Percentiles rank a stretch among this genome's conserved stretches.
Evolutionary conservation across 306 rosid genomes (phyloP).

Genomic region (Inga oerstediana): DNA sequence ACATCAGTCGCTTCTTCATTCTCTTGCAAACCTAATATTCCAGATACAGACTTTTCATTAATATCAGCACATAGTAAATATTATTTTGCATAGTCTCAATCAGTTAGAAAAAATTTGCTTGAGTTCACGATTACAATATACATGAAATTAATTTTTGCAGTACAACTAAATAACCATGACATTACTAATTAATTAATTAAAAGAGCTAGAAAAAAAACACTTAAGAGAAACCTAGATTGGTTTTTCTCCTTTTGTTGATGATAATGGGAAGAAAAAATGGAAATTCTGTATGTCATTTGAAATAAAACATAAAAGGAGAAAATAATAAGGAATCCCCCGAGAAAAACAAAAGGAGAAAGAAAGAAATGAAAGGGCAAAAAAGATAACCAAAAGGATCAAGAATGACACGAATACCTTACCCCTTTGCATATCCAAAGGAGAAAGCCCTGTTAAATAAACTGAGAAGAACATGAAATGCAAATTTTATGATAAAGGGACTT

Average conservation of each 20-base stretch:
- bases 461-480: not conserved
- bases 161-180: not conserved
- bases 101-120: not conserved
- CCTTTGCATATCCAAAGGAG: not conserved
- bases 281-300: not conserved
- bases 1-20: conserved; percentile 49
- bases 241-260: not conserved
- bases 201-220: conserved; percentile 16
- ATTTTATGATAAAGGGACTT: not conserved
- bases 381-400: not conserved
- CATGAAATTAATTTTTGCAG: conserved; percentile 4
- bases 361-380: not conserved
- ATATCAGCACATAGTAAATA: conserved; percentile 10
- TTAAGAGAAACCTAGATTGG: conserved; percentile 1
- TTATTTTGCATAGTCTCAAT: not conserved
- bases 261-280: not conserved
- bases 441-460: not conserved
- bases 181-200: not conserved
- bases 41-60: conserved; percentile 21
- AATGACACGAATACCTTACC: not conserved
- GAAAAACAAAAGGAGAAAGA: not conserved
- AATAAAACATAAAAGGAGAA: not conserved
- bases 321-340: not conserved
- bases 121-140: not conserved
- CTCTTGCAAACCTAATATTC: conserved; percentile 45